Evolutionary conservation across 2,329 filamentous ascomycete genomes (phyloP).

Genomic region (Nothophoma quercina): DNA sequence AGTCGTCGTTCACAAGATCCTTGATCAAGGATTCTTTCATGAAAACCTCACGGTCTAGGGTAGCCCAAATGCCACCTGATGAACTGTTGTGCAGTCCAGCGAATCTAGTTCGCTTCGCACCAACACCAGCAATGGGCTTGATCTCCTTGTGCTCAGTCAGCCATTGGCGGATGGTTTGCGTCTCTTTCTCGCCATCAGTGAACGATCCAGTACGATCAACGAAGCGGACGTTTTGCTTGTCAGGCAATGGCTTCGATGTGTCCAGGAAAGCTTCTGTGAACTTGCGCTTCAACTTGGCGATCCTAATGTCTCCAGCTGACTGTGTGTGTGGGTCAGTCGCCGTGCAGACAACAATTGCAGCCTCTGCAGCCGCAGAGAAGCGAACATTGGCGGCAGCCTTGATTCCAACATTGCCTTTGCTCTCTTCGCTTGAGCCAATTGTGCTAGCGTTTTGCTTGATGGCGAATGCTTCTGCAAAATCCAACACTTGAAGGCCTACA

Average conservation of each 20-base stretch:
- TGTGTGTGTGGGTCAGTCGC: slow-evolving; percentile 22
- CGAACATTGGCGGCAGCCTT: slow-evolving; percentile 45
- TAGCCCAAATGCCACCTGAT: slow-evolving; percentile 56
- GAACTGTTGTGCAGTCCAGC: slow-evolving; percentile 55
- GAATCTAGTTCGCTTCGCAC: slow-evolving; percentile 58
- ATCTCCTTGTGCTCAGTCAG: slow-evolving; percentile 54
- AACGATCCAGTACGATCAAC: slow-evolving; percentile 10
- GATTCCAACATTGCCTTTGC: slow-evolving; percentile 36
- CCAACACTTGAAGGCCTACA: slow-evolving; percentile 55
- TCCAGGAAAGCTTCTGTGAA: slow-evolving; percentile 52
- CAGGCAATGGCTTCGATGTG: slow-evolving; percentile 23
- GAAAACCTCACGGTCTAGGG: slow-evolving; percentile 56
- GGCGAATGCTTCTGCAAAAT: slow-evolving; percentile 57
- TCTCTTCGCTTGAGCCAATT: slow-evolving; percentile 51
- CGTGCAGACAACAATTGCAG: slow-evolving; percentile 38
- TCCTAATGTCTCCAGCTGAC: slow-evolving; percentile 28
- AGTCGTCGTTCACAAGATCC: slow-evolving; percentile 42
- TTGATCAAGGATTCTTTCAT: slow-evolving; percentile 47
- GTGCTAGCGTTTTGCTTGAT: slow-evolving; percentile 55
- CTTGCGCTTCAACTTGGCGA: slow-evolving; percentile 52
- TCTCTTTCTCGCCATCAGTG: slow-evolving; percentile 13
- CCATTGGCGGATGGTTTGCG: slow-evolving; percentile 51
- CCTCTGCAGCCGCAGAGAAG: slow-evolving; percentile 46
- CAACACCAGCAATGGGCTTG: slow-evolving; percentile 56
- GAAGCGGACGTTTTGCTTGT: slow-evolving; percentile 24